phyloP scores from a whole-genome alignment of 2,329 filamentous ascomycete genomes.

The Nemania abortiva region DNA sequence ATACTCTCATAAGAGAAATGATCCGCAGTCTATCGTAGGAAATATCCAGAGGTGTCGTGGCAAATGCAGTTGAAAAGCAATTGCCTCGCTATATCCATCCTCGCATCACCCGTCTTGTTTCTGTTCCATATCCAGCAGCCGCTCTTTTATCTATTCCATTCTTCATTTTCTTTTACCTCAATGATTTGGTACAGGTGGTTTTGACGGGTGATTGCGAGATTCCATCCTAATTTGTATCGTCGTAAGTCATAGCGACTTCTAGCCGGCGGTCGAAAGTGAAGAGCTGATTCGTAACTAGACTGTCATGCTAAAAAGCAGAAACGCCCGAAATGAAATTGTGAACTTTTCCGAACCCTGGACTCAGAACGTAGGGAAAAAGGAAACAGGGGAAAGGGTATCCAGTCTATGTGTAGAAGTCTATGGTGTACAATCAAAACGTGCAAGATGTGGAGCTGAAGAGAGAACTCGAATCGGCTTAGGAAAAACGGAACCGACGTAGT shows the following conservation, averaged over 20 bases:
- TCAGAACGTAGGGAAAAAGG: conserved; percentile 39
- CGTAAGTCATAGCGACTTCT: conserved; percentile 37
- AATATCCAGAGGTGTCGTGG: conserved; percentile 19
- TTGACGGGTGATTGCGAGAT: conserved; percentile 28
- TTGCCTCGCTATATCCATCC: conserved; percentile 35
- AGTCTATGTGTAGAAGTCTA: conserved; percentile 51
- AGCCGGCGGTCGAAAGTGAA: conserved; percentile 23
- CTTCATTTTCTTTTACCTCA: conserved; percentile 33
- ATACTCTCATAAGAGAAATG: conserved; percentile 27
- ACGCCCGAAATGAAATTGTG: conserved; percentile 47
- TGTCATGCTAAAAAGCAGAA: conserved; percentile 47
- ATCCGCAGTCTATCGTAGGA: conserved; percentile 35
- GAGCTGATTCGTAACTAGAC: conserved; percentile 37
- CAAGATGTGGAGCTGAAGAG: conserved; percentile 19
- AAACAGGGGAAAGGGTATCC: conserved; percentile 48
- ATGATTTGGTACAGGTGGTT: conserved; percentile 34
- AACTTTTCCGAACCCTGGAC: conserved; percentile 49
- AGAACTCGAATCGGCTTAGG: conserved; percentile 13
- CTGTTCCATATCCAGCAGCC: conserved; percentile 33
- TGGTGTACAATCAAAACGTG: conserved; percentile 46
- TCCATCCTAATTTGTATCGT: conserved; percentile 33
- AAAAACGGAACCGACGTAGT: conserved; percentile 23
- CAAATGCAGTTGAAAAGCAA: conserved; percentile 29
- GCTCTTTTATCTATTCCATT: conserved; percentile 36
- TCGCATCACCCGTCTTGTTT: conserved; percentile 26